Evolutionary conservation across 176 grass and related monocot species (phyloP), one percentile per base, ranked within the genome.

Genomic region (Raddia distichophylla): DNA sequence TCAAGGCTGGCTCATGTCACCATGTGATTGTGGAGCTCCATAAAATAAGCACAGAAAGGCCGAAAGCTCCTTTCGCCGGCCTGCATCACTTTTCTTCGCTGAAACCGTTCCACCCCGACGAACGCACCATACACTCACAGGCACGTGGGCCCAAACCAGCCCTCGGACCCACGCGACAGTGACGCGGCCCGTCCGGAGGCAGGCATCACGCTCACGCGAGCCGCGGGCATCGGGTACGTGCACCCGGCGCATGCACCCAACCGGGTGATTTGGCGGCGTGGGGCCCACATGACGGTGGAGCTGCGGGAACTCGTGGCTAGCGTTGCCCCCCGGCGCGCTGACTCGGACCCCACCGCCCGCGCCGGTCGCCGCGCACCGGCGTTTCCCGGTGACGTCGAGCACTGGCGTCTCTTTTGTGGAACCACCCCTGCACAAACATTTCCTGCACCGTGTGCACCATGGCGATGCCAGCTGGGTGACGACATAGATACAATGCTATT

Each of bases 301-400:
- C 44, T 3, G 57, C 10, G 67, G 6, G 20, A 67, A 82, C 33
- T 86, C 79, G 67, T 90, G 88, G 88, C 88, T 20, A 78, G 79
- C 73, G 54, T 86, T 0, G 51, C 50, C 16, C 65, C 46, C 42
- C 65, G 14, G 14, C 66, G 5, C 59, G 88, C 88, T 90, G 83
- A 86, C 78, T 72, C 32, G 87, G 83, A 82, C 59, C 50, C 71
- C 0, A 84, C 62, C 75, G 66, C 42, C 4, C 53, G 2, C n/a
- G n/a, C 77, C 76, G 64, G 82, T 89, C 22, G 60, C 87, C 34
- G 6, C 10, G 11, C 83, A 85, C 87, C 73, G 87, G 78, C 14
- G 50, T 15, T 12, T 10, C 60, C 83, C 50, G 67, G 73, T 86
- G 52, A 86, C 51, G 86, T 84, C 55, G 67, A 69, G 76, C 69